Evolutionary conservation across 768 basidiomycete species (phyloP).

Genomic region (Sutorius australiensis): DNA sequence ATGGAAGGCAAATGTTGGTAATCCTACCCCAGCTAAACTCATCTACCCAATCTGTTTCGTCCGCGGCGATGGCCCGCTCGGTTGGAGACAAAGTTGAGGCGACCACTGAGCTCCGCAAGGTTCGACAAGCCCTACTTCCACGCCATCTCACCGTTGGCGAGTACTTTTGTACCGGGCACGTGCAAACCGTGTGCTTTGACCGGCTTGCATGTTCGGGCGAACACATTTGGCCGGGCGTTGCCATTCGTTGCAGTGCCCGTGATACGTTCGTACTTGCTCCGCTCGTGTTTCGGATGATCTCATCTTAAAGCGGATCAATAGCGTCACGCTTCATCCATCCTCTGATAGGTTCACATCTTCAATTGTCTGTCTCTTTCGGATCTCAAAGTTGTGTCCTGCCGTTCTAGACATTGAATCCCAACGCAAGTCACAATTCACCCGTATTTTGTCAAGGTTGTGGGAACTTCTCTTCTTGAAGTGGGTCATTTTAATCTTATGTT

Average conservation of each 20-base stretch:
- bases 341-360: neutral
- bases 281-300: conserved; percentile 9
- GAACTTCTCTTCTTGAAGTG: neutral
- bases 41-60: conserved; percentile 8
- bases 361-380: conserved; percentile 11
- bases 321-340: conserved; percentile 1
- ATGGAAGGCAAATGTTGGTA: conserved; percentile 14
- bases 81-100: neutral
- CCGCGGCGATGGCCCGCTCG: conserved; percentile 14
- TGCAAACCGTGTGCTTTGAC: neutral
- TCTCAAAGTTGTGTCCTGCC: neutral
- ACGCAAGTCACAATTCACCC: neutral
- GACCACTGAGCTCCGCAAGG: neutral
- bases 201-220: neutral
- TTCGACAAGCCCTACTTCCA: neutral
- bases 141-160: conserved; percentile 1
- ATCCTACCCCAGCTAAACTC: neutral
- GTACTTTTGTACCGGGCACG: neutral
- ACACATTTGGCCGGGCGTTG: neutral
- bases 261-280: conserved; percentile 7
- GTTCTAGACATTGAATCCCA: neutral
- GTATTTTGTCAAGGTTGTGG: neutral
- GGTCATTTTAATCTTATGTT: conserved; percentile 4
- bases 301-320: neutral
- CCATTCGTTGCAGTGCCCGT: neutral